These are phyloP conservation scores for Rubroshorea leprosula DNA, from an alignment of 345 rosid species.

Conservation along the genomic window DNA sequence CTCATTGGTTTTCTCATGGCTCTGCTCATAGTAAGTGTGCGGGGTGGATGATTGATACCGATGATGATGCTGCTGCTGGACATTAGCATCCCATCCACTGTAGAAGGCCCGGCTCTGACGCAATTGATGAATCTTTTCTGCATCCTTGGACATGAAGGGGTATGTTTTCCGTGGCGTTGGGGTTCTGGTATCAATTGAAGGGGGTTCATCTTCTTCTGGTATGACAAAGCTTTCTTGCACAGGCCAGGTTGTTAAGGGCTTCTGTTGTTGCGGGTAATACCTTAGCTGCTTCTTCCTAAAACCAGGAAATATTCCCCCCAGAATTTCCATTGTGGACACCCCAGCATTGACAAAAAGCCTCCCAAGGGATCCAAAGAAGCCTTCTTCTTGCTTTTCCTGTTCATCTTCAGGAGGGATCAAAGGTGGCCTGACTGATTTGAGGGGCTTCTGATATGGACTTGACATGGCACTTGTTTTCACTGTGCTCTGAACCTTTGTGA, in stretches of 20 bases:
- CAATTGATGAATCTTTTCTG: slow-evolving; percentile 84
- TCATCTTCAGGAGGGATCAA: slow-evolving; percentile 64
- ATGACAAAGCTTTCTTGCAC: slow-evolving; percentile 59
- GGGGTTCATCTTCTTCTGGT: slow-evolving; percentile 83
- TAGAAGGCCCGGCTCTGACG: slow-evolving; percentile 77
- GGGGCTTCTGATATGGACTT: slow-evolving; percentile 48
- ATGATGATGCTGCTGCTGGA: slow-evolving; percentile 49
- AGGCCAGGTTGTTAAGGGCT: slow-evolving; percentile 54
- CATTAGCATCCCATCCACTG: slow-evolving; percentile 60
- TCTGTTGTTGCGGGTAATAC: slow-evolving; percentile 34
- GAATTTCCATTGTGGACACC: slow-evolving; percentile 50
- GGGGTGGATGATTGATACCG: slow-evolving; percentile 68
- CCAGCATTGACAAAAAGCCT: slow-evolving; percentile 51
- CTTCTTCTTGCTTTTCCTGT: slow-evolving; percentile 74
- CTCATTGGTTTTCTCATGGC: slow-evolving; percentile 73
- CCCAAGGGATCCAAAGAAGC: slow-evolving; percentile 55
- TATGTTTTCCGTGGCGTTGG: slow-evolving; percentile 86
- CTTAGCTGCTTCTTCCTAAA: slow-evolving; percentile 37
- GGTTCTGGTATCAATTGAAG: slow-evolving; percentile 71
- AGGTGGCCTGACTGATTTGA: slow-evolving; percentile 59
- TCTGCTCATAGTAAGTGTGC: slow-evolving; percentile 67
- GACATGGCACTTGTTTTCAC: slow-evolving; percentile 16
- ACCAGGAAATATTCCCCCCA: slow-evolving; percentile 63
- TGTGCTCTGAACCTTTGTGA: slow-evolving; percentile 42
- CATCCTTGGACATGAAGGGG: slow-evolving; percentile 91